Evolutionary conservation across 306 rosid genomes (phyloP), one percentile per base, ranked within the genome.

Genomic region (Begonia masoniana): DNA sequence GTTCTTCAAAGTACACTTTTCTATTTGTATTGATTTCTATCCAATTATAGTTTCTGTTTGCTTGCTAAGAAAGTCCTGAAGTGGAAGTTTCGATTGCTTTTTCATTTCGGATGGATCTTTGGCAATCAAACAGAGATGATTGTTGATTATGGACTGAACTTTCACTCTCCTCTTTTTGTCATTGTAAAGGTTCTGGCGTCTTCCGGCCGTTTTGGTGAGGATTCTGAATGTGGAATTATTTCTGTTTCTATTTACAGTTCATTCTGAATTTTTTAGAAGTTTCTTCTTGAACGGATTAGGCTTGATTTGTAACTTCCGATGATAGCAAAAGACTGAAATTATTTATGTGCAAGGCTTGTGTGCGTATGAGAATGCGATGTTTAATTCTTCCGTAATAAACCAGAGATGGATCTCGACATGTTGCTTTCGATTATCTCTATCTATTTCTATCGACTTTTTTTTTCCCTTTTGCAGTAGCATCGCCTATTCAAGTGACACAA

Each of bases 161-260:
- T 78, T 74, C 52, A 62, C 56, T 65, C 71, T 73, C 69, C 76
- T 56, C 64, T 49, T 49, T 53, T 15, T 39, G 54, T 59, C 57
- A 31, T 31, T 31, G 39, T 31, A 31, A 78, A 86, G 96, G 96
- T 81, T 75, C 75, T 81, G 96, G 78, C 80, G 79, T 81, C 71
- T 63, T 76, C 79, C 62, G 70, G 66, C 76, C 84, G 70, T 83
- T 78, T 80, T 76, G 97, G 97, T 91, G 97, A 85, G 95, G 81
- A 74, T 83, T 70, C 82, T 82, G 84, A 78, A 54, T 71, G 74
- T 78, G 69, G 77, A 79, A 72, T 78, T 62, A 51, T 65, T 73
- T 74, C 61, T 62, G 50, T 58, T 78, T 31, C 39, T 71, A 58
- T 57, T 71, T 77, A 65, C 75, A 72, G 79, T 80, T 79, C 81